Percentiles rank a stretch among this genome's conserved stretches.
Conservation (phyloP, 2,329 filamentous ascomycete species). For the Cercospora sp. region DNA sequence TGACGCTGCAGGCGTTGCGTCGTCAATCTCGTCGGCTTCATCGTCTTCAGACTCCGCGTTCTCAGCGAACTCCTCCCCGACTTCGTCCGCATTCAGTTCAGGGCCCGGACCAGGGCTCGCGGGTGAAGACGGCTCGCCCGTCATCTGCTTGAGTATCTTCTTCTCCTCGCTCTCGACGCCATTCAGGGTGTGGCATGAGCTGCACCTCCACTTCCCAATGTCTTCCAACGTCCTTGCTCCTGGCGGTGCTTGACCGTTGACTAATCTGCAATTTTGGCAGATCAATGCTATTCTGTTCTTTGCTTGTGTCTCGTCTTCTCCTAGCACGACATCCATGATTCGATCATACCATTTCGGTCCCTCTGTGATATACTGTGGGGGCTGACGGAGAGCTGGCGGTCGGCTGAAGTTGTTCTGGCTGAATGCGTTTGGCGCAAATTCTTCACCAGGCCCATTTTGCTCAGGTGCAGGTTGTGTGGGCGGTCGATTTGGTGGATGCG, state of each 20-base stretch:
- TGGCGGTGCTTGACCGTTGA: conserved; percentile 94
- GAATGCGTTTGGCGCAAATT: conserved; percentile 76
- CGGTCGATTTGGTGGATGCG: conserved; percentile 13
- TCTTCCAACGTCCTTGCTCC: conserved; percentile 76
- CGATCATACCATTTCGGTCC: conserved; percentile 84
- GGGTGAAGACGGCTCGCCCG: conserved; percentile 17
- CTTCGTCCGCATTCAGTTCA: conserved; percentile 14
- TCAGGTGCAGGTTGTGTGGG: conserved; percentile 22
- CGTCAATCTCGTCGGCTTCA: conserved; percentile 24
- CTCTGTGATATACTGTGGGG: conserved; percentile 32
- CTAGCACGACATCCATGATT: conserved; percentile 85
- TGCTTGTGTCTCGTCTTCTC: conserved; percentile 89
- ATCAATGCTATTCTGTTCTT: conserved; percentile 90
- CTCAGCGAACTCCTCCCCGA: conserved; percentile 13
- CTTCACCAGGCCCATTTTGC: conserved; percentile 47
- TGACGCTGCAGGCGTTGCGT: conserved; percentile 39
- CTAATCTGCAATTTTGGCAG: conserved; percentile 76
- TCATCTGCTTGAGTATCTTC: conserved; percentile 68
- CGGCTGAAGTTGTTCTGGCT: conserved; percentile 58
- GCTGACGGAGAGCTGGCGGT: conserved; percentile 29
- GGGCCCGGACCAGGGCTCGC: conserved; percentile 11
- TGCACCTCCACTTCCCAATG: conserved; percentile 84
- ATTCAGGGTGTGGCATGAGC: conserved; percentile 78
- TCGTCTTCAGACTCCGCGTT: conserved; percentile 35
- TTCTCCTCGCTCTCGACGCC: conserved; percentile 76